phyloP scores from a whole-genome alignment of 441 rosid genomes.

The Gossypium aridum region DNA sequence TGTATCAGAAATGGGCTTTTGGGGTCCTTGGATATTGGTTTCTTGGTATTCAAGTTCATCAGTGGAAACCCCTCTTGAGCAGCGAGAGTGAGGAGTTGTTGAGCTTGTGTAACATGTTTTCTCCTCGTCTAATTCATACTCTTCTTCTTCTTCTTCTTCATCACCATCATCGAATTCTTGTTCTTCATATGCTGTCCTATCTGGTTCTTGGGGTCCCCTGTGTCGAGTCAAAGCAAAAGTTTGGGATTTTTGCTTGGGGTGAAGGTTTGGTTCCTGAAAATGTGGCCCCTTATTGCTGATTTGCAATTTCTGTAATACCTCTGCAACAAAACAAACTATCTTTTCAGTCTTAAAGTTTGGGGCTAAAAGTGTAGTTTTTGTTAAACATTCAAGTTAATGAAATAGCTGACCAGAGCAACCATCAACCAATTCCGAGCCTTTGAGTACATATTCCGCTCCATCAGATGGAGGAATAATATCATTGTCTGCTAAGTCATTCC shows the following conservation, averaged over 20 bases:
- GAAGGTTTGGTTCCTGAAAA: constrained; percentile 35
- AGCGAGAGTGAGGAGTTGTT: constrained; percentile 76
- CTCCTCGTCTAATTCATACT: constrained; percentile 43
- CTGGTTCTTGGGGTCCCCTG: constrained; percentile 8
- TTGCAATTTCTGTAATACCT: constrained; percentile 14
- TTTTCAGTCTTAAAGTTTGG: neutral
- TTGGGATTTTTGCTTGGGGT: constrained; percentile 29
- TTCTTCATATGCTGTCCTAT: constrained; percentile 22
- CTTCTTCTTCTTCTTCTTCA: constrained; percentile 22
- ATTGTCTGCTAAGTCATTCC: constrained; percentile 82
- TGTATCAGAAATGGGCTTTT: constrained; percentile 17
- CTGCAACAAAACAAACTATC: constrained; percentile 12
- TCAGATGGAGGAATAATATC: constrained; percentile 67
- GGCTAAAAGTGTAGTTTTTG: neutral
- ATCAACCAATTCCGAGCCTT: constrained; percentile 74
- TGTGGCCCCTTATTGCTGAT: constrained; percentile 14
- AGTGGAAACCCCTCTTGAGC: constrained; percentile 70
- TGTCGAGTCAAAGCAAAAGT: constrained; percentile 8
- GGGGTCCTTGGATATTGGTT: constrained; percentile 3
- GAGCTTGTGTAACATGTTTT: constrained; percentile 75
- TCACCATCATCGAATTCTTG: constrained; percentile 23
- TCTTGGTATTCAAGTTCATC: constrained; percentile 46
- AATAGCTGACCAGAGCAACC: constrained; percentile 40
- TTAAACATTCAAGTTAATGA: neutral
- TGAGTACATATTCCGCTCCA: constrained; percentile 79